A percentile compares a stretch with the other conserved stretches of the same genome.
phyloP scores from a whole-genome alignment of 2,329 filamentous ascomycete genomes.

The Colletotrichum lupini region DNA sequence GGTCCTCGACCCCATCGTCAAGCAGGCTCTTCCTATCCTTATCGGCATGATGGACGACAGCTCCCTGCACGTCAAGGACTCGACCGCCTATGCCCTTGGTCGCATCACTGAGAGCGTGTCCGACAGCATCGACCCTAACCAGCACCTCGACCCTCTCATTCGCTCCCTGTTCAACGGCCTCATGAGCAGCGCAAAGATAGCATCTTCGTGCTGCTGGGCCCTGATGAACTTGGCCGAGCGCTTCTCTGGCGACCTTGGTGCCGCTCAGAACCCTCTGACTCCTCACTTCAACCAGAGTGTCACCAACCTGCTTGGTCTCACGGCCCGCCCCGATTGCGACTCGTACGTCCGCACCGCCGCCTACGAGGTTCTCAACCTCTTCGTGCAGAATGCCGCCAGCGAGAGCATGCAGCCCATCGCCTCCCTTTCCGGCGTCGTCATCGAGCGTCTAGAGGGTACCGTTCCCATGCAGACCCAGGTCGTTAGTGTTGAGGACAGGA shows the following conservation, averaged over 20 bases:
- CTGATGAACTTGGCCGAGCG: conserved; percentile 98
- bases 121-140: conserved; percentile 86
- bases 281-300: conserved; percentile 95
- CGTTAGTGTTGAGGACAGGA: conserved; percentile 95
- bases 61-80: conserved; percentile 92
- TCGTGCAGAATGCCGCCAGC: conserved; percentile 89
- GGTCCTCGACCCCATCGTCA: conserved; percentile 91
- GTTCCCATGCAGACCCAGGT: conserved; percentile 91
- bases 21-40: conserved; percentile 91
- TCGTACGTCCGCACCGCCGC: conserved; percentile 92
- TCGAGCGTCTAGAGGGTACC: conserved; percentile 91
- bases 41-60: conserved; percentile 93
- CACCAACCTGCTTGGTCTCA: conserved; percentile 84
- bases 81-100: conserved; percentile 93
- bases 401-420: conserved; percentile 86
- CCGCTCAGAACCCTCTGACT: conserved; percentile 82
- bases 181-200: conserved; percentile 94
- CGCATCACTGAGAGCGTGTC: conserved; percentile 96
- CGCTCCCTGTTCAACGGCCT: conserved; percentile 90
- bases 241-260: conserved; percentile 88
- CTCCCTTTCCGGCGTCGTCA: conserved; percentile 85
- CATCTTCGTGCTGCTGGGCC: conserved; percentile 98
- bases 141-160: conserved; percentile 87
- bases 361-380: conserved; percentile 96
- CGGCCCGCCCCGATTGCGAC: conserved; percentile 84